Evolutionary conservation across 2,329 filamentous ascomycete genomes (phyloP).

Genomic region (Sclerotinia nivalis): DNA sequence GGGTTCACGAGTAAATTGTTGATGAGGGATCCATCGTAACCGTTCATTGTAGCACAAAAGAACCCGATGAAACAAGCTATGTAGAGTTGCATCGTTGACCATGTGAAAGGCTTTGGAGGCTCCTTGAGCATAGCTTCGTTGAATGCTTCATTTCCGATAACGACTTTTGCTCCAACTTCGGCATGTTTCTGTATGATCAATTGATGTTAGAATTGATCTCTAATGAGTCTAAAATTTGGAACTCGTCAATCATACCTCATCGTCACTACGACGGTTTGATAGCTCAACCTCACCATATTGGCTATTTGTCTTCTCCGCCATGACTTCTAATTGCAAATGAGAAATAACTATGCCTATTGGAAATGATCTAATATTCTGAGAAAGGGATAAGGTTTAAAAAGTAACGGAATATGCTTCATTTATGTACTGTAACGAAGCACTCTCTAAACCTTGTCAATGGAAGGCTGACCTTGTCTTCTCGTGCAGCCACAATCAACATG

Average conservation of each 20-base stretch:
- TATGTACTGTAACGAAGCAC: slow-evolving; percentile 9
- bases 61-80: slow-evolving; percentile 50
- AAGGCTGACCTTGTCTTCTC: slow-evolving; percentile 5
- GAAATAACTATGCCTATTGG: neutral
- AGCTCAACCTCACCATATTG: slow-evolving; percentile 8
- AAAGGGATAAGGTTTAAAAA: slow-evolving; percentile 4
- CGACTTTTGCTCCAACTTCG: slow-evolving; percentile 45
- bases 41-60: slow-evolving; percentile 54
- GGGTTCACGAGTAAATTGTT: slow-evolving; percentile 50
- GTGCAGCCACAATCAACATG: slow-evolving; percentile 6
- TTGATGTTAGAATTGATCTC: slow-evolving; percentile 10
- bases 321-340: neutral
- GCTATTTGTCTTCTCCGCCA: slow-evolving; percentile 11
- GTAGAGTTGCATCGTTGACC: slow-evolving; percentile 47
- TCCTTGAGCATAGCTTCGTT: slow-evolving; percentile 57
- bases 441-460: slow-evolving; percentile 2
- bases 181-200: slow-evolving; percentile 34
- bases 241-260: slow-evolving; percentile 24
- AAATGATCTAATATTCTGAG: neutral
- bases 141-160: slow-evolving; percentile 55
- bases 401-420: slow-evolving; percentile 6
- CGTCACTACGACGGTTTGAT: neutral
- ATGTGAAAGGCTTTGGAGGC: slow-evolving; percentile 48
- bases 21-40: slow-evolving; percentile 54
- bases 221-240: neutral